Evolutionary conservation across 805 yeast species (phyloP), one percentile per base, ranked within the genome.

Genomic region (Spencermartinsiella europaea): DNA sequence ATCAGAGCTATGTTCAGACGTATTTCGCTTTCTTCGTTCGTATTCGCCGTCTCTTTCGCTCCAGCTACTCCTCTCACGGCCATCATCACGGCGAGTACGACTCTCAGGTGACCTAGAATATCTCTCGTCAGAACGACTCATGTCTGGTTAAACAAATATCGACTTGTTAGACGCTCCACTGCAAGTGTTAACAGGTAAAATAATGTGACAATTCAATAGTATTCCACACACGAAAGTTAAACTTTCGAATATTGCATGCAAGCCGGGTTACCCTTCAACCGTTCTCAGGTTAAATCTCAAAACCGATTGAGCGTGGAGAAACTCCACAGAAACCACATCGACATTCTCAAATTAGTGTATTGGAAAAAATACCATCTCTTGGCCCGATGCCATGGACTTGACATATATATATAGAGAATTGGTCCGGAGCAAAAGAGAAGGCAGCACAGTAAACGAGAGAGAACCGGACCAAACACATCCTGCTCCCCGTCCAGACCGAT

Each of bases 351-450:
- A n/a, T n/a, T n/a, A n/a, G n/a, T n/a, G n/a, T n/a, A n/a, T n/a
- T n/a, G n/a, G n/a, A n/a, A n/a, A n/a, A n/a, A n/a, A n/a, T n/a
- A n/a, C n/a, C n/a, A n/a, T n/a, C n/a, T n/a, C n/a, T n/a, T n/a
- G n/a, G n/a, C n/a, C n/a, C n/a, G n/a, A n/a, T n/a, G n/a, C 17
- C 8, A 15, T n/a, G 40, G 27, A 55, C 38, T 42, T 27, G 15
- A 55, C 59, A 4, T 40, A 44, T 22, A 22, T 46, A 15, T 55
- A 42, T 42, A 40, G 51, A 16, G 57, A 55, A 39, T 15, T 55
- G 5, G 35, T 46, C 22, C 46, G 57, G 34, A 33, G 38, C 22
- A 53, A 45, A 37, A 44, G n/a, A 17, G 57, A 53, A 28, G 44
- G 10, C 10, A 25, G 31, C 12, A 7, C 31, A 7, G 31, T 7